Evolutionary conservation across 2,329 filamentous ascomycete species (phyloP).

Genomic region (Paraconiothyrium brasiliense): DNA sequence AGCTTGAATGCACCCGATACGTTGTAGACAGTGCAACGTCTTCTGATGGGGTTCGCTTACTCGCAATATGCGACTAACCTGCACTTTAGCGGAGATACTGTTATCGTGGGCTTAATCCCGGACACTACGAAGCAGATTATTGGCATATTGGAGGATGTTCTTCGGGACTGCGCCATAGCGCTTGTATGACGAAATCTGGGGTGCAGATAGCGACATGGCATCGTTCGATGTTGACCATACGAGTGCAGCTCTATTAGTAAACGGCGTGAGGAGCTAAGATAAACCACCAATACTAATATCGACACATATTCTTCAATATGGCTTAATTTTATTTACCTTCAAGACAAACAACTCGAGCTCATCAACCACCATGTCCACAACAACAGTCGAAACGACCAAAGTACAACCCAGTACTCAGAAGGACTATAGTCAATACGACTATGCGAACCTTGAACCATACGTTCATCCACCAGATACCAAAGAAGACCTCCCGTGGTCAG

Average conservation of each 20-base stretch:
- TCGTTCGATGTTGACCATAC: constrained; percentile 24
- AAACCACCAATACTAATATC: background rate
- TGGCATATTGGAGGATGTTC: background rate
- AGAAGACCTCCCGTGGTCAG: constrained; percentile 52
- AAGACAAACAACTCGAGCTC: background rate
- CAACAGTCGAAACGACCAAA: constrained; percentile 24
- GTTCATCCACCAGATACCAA: constrained; percentile 60
- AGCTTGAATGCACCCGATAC: background rate
- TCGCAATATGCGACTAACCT: background rate
- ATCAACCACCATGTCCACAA: constrained; percentile 29
- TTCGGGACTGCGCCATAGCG: background rate
- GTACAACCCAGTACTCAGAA: constrained; percentile 14
- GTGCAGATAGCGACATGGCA: constrained; percentile 29
- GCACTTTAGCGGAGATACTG: background rate
- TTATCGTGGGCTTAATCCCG: background rate
- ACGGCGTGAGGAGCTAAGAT: background rate
- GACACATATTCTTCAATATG: background rate
- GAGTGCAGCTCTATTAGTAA: background rate
- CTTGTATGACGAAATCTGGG: constrained; percentile 9
- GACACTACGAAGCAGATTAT: background rate
- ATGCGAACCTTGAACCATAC: constrained; percentile 47
- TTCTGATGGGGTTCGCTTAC: constrained; percentile 2
- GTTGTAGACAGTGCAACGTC: background rate
- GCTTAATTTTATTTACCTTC: background rate
- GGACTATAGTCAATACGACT: constrained; percentile 43